phyloP scores from a whole-genome alignment of 2,329 filamentous ascomycete genomes.

The Blumeria graminis region DNA sequence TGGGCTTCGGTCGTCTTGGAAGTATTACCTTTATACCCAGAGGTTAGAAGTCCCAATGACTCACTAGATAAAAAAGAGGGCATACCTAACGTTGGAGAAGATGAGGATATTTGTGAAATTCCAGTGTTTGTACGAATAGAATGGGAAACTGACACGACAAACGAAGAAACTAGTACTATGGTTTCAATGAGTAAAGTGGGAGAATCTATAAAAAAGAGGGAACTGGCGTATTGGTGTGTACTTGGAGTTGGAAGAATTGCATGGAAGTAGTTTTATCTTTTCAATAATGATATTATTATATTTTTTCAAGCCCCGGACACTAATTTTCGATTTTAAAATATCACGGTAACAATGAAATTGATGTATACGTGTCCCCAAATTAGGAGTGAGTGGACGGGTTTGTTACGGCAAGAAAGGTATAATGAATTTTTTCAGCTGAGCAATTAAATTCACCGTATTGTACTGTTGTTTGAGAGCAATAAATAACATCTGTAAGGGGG shows the following conservation, averaged over 20 bases:
- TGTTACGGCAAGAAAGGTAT: too few species aligned
- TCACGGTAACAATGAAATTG: too few species aligned
- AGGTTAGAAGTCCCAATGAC: slow-evolving; percentile 8
- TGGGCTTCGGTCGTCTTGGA: slow-evolving; percentile 91
- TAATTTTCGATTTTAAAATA: too few species aligned
- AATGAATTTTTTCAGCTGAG: too few species aligned
- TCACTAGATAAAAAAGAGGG: slow-evolving; percentile 10
- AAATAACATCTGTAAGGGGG: too few species aligned
- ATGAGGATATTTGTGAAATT: slow-evolving; percentile 53
- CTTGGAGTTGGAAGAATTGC: slow-evolving; percentile 66
- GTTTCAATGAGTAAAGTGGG: slow-evolving; percentile 21
- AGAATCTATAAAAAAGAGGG: slow-evolving; percentile 51
- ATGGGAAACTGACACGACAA: slow-evolving; percentile 49
- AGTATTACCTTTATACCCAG: slow-evolving; percentile 35
- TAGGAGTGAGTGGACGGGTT: too few species aligned
- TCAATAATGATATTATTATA: neutral
- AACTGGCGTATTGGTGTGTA: slow-evolving; percentile 90
- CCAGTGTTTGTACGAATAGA: slow-evolving; percentile 83
- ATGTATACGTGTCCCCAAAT: too few species aligned
- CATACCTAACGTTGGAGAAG: slow-evolving; percentile 24
- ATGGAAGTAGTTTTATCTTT: slow-evolving; percentile 17
- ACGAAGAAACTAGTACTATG: slow-evolving; percentile 26
- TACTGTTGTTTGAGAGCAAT: too few species aligned
- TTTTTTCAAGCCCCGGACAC: neutral
- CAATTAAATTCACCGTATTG: too few species aligned